These are phyloP conservation scores for Boletus sp. DNA, from an alignment of 1,284 basidiomycete genomes.

Conservation along the genomic window DNA sequence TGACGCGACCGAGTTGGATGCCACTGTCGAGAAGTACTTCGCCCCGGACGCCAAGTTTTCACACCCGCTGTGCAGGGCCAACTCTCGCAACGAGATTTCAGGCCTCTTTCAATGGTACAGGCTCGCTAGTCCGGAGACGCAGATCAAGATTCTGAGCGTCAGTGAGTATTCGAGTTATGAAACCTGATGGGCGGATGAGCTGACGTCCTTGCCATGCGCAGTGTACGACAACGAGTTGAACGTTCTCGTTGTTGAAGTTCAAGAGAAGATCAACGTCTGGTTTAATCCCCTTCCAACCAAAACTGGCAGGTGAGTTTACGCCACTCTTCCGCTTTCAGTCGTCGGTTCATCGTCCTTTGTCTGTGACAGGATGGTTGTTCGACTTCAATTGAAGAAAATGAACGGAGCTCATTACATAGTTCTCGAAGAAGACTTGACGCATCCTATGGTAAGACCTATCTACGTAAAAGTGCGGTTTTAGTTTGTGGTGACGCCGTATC, in stretches of 20 bases:
- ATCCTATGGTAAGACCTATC: constrained; percentile 21
- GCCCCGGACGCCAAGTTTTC: constrained; percentile 21
- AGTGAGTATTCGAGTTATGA: constrained; percentile 20
- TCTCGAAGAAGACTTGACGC: constrained; percentile 21
- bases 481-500: neutral
- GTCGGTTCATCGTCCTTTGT: neutral
- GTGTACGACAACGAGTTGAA: constrained; percentile 26
- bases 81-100: constrained; percentile 25
- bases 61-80: constrained; percentile 27
- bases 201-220: constrained; percentile 11
- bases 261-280: constrained; percentile 24
- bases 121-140: constrained; percentile 22
- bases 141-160: constrained; percentile 6
- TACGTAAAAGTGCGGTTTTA: neutral
- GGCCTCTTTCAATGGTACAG: constrained; percentile 33
- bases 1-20: constrained; percentile 17
- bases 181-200: neutral
- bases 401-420: constrained; percentile 12
- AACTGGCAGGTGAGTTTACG: constrained; percentile 14
- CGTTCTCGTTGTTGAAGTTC: constrained; percentile 26
- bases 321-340: neutral
- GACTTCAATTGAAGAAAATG: constrained; percentile 22
- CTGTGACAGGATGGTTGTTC: constrained; percentile 21
- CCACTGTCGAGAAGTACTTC: constrained; percentile 18
- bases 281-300: constrained; percentile 25